Percentiles rank a stretch among this genome's conserved stretches.
Conservation (phyloP, 2,329 filamentous ascomycete species). For the Sarocladium kiliense region DNA sequence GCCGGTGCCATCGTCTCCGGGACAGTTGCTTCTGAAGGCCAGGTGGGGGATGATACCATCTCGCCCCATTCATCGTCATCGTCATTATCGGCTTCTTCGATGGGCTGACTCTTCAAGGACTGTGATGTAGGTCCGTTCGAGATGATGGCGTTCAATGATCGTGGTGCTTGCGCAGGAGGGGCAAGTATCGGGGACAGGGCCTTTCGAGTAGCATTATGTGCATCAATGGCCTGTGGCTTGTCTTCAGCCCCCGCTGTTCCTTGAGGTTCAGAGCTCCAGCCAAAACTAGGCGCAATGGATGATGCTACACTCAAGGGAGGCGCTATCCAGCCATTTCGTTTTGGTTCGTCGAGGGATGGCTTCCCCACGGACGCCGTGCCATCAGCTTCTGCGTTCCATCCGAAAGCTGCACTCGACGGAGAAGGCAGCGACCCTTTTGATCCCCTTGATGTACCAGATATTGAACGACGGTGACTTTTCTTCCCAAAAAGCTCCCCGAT, state of each 20-base stretch:
- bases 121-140: background rate
- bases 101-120: background rate
- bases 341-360: slow-evolving; percentile 4
- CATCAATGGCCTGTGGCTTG: background rate
- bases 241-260: background rate
- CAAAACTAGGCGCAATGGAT: slow-evolving; percentile 24
- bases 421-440: background rate
- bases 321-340: background rate
- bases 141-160: background rate
- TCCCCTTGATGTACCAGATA: background rate
- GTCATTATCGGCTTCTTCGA: slow-evolving; percentile 18
- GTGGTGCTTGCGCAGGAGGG: background rate
- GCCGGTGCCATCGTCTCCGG: background rate
- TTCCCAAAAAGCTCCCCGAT: slow-evolving; percentile 32
- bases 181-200: background rate
- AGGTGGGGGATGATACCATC: slow-evolving; percentile 41
- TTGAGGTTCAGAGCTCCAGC: slow-evolving; percentile 20
- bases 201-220: background rate
- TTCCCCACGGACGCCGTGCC: slow-evolving; percentile 9
- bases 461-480: slow-evolving; percentile 13
- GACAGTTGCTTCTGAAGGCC: background rate
- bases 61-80: slow-evolving; percentile 56
- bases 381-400: slow-evolving; percentile 22
- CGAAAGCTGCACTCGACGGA: background rate
- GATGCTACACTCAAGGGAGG: slow-evolving; percentile 12